Evolutionary conservation across 352 stramenopile species (phyloP), one percentile per base, ranked within the genome.

Genomic region (Phytophthora tubulina): DNA sequence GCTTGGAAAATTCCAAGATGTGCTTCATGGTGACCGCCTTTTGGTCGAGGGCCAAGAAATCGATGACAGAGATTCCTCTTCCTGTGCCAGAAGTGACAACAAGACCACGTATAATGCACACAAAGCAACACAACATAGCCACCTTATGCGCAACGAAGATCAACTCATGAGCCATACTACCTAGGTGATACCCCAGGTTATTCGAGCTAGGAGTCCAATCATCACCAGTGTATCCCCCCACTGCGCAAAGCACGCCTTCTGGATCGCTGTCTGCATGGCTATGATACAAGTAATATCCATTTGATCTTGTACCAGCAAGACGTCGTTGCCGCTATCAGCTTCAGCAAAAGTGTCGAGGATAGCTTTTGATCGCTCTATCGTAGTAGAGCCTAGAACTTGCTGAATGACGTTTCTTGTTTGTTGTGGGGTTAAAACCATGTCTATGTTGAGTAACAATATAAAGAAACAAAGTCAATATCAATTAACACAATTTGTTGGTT

Each of bases 1-100:
- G 3, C 13, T 75, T 79, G 35, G 74, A 67, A 15, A 73, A 67
- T 2, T 64, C 9, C 55, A 76, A 10, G 11, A 72, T 63, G 0
- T 31, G 1, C 11, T 50, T 33, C 39, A 76, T 65, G 2, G 63
- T 72, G 4, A 13, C 5, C 0, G 56, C 52, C 45, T 60, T 64
- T 31, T 76, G 31, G 17, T 72, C 46, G 0, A 68, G 30, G 6
- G 53, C 35, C 1, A 78, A 14, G 15, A 78, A 75, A 36, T 76
- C 72, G 2, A 72, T 11, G 3, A 71, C 45, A 36, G 72, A 62
- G 14, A 76, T 46, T 1, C 67, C 62, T 14, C 57, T 30, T 1
- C 72, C 67, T 13, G 67, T 76, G 1, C 65, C 21, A 17, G 55
- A 52, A 0, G 66, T 75, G 21, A 66, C 44, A n/a, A 78, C 57